Conservation (phyloP, 2,329 filamentous ascomycete species). For the Monascus ruber region DNA sequence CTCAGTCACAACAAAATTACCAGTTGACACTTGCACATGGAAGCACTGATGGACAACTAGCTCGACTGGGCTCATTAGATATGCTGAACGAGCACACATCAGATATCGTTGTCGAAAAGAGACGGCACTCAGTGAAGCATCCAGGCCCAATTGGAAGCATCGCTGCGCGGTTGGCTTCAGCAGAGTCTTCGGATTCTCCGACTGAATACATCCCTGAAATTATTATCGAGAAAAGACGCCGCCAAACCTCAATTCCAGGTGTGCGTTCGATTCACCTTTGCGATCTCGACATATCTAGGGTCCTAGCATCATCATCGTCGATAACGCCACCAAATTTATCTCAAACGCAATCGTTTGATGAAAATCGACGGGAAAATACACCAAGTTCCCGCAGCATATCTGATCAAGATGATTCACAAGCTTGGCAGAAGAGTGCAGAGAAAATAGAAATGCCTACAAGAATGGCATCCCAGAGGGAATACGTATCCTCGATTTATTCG, state of each 20-base stretch:
- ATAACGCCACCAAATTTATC: constrained; percentile 11
- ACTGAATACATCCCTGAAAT: constrained; percentile 7
- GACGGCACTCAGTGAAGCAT: not conserved
- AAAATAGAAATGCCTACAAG: not conserved
- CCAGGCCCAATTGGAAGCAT: not conserved
- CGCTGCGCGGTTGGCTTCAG: not conserved
- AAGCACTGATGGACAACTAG: not conserved
- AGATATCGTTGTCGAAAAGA: not conserved
- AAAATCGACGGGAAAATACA: constrained; percentile 7
- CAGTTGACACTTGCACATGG: not conserved
- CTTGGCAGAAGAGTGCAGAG: not conserved
- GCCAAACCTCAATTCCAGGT: constrained; percentile 8
- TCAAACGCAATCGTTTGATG: constrained; percentile 11
- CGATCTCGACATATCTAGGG: constrained; percentile 18
- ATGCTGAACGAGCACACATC: not conserved
- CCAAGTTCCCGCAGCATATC: constrained; percentile 4
- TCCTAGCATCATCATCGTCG: constrained; percentile 14
- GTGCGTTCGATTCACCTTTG: constrained; percentile 14
- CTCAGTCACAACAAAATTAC: not conserved
- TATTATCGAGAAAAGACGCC: constrained; percentile 14
- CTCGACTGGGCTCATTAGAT: not conserved
- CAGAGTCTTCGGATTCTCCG: constrained; percentile 9
- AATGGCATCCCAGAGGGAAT: constrained; percentile 2
- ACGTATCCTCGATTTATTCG: constrained; percentile 18
- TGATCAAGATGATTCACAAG: constrained; percentile 2